Evolutionary conservation across 805 yeast species (phyloP).

Genomic region (Candida khao-thaluensis): DNA sequence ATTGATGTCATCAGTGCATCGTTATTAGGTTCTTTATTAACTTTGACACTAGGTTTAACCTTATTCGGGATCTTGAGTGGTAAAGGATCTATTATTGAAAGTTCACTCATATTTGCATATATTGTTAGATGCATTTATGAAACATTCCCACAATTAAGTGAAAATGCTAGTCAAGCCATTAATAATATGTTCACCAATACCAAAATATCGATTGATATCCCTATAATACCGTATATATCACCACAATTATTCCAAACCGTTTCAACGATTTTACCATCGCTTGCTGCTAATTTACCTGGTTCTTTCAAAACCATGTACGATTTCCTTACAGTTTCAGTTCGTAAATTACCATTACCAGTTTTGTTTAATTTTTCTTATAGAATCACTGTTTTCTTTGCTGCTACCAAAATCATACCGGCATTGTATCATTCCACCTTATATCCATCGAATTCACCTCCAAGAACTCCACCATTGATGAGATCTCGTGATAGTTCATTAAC

Average conservation of each 20-base stretch:
- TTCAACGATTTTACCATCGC: constrained; percentile 38
- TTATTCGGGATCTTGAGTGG: constrained; percentile 80
- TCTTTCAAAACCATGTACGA: constrained; percentile 57
- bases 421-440: constrained; percentile 45
- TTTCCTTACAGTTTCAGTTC: constrained; percentile 48
- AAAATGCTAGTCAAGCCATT: constrained; percentile 33
- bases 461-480: constrained; percentile 37
- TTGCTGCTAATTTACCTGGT: constrained; percentile 52
- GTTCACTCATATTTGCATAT: constrained; percentile 82
- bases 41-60: constrained; percentile 71
- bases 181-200: constrained; percentile 16
- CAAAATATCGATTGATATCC: constrained; percentile 17
- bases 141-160: constrained; percentile 83
- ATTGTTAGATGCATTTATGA: constrained; percentile 91
- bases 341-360: constrained; percentile 77
- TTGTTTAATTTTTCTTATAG: constrained; percentile 80
- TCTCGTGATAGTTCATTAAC: constrained; percentile 33
- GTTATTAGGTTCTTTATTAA: constrained; percentile 79
- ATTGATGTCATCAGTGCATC: constrained; percentile 76
- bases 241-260: constrained; percentile 28
- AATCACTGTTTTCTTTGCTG: constrained; percentile 82
- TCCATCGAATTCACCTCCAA: constrained; percentile 39
- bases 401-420: constrained; percentile 90
- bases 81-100: constrained; percentile 87
- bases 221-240: constrained; percentile 31